phyloP scores from a whole-genome alignment of 805 yeast species.

The Yamadazyma ubonensis region DNA sequence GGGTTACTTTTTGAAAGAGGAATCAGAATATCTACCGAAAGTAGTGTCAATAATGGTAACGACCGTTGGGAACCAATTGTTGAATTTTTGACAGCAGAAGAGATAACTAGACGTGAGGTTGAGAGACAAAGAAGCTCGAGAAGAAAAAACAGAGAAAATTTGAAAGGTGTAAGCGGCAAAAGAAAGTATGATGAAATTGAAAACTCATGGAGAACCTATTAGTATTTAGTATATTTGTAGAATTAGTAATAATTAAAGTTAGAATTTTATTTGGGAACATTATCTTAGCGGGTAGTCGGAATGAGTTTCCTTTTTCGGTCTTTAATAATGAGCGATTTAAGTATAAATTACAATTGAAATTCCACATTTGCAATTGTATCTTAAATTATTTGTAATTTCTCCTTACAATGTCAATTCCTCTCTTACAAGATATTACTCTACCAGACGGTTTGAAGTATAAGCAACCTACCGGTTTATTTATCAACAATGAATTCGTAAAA shows the following conservation, averaged over 20 bases:
- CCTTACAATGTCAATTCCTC: slow-evolving; percentile 6
- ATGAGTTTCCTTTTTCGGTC: slow-evolving; percentile 1
- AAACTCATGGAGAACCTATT: slow-evolving; percentile 16
- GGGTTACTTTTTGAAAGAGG: slow-evolving; percentile 46
- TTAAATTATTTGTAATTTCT: background rate
- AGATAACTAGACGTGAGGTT: slow-evolving; percentile 90
- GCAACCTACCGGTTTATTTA: slow-evolving; percentile 64
- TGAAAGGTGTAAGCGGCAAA: slow-evolving; percentile 45
- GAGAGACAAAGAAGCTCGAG: slow-evolving; percentile 91
- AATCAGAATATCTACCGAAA: slow-evolving; percentile 50
- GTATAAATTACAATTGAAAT: background rate
- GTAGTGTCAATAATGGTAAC: slow-evolving; percentile 73
- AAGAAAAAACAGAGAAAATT: slow-evolving; percentile 88
- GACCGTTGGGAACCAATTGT: slow-evolving; percentile 85
- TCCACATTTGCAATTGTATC: background rate
- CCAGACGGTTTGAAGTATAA: slow-evolving; percentile 51
- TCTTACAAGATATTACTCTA: slow-evolving; percentile 36
- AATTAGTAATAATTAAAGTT: background rate
- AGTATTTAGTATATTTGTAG: background rate
- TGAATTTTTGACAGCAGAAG: slow-evolving; percentile 85
- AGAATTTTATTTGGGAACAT: background rate
- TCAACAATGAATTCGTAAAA: slow-evolving; percentile 43
- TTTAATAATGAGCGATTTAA: background rate
- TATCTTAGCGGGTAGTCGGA: slow-evolving; percentile 1
- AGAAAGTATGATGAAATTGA: slow-evolving; percentile 56